Evolutionary conservation across 768 basidiomycete species (phyloP).

Genomic region (Russula ochroleuca): DNA sequence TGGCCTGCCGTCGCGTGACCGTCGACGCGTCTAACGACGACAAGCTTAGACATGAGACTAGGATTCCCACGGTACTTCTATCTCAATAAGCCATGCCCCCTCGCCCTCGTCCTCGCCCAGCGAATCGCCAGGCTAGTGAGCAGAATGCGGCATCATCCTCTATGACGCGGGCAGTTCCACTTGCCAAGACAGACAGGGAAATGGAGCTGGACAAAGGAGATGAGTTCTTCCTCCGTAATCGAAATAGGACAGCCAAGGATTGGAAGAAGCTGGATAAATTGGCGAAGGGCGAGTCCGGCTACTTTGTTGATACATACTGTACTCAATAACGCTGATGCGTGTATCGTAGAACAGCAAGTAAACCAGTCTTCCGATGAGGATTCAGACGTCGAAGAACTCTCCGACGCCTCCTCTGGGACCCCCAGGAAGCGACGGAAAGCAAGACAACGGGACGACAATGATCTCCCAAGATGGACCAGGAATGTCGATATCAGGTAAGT

Average conservation of each 20-base stretch:
- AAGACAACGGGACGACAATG: constrained; percentile 19
- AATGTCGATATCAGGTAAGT: constrained; percentile 23
- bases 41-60: not conserved
- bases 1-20: not conserved
- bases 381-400: constrained; percentile 27
- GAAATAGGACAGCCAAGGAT: constrained; percentile 47
- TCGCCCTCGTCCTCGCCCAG: constrained; percentile 29
- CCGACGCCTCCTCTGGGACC: constrained; percentile 15
- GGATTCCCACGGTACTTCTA: constrained; percentile 23
- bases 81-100: constrained; percentile 26
- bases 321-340: not conserved
- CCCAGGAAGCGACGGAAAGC: constrained; percentile 25
- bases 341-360: constrained; percentile 22
- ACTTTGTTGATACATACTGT: not conserved
- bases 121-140: constrained; percentile 22
- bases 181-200: constrained; percentile 21
- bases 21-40: not conserved
- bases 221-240: constrained; percentile 66
- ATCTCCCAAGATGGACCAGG: constrained; percentile 26
- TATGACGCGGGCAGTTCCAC: constrained; percentile 7
- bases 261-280: constrained; percentile 60
- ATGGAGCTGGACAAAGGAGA: constrained; percentile 53
- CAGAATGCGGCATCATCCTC: constrained; percentile 21
- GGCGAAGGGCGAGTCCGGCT: constrained; percentile 46
- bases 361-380: constrained; percentile 22